Evolutionary conservation across 257 asterid genomes (phyloP), one percentile per base, ranked within the genome.

Genomic region (Petrea volubilis): DNA sequence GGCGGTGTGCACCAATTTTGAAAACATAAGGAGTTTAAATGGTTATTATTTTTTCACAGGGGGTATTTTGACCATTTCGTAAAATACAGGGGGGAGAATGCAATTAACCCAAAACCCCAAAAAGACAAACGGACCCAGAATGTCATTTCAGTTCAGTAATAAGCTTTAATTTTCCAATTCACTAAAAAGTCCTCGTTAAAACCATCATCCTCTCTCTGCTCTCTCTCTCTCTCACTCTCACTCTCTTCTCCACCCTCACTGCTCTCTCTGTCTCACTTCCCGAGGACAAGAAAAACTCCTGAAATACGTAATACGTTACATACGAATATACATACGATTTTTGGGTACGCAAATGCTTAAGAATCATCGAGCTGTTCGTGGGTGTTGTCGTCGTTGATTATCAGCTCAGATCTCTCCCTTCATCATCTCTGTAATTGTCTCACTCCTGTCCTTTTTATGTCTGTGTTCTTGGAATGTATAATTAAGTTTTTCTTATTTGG

Each of bases 381-480:
- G 73, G 13, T 8, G 10, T 58, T 7, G 5, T 8, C 5, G 7
- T 50, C 56, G 24, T 33, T 20, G 56, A 47, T 58, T 18, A 6
- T 67, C 74, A 61, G 44, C 67, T 60, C 77, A 63, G 74, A 71
- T 80, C 81, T 76, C 73, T 72, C 64, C 27, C 52, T 50, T 40
- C 59, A 3, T 50, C 65, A 20, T 38, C 71, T 57, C 20, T 60
- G 84, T 80, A 70, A 72, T 62, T 56, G 15, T 72, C 70, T 72
- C 68, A 10, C 43, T 49, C 43, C 65, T 11, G 34, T 41, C 41
- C 25, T 1, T 46, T 53, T 29, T 24, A 10, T 36, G 40, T 40
- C 50, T n/a, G 21, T 52, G 47, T 74, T 65, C 27, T 33, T 41
- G 28, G 51, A 53, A 59, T 50, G 11, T n/a, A n/a, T n/a, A n/a